These are phyloP conservation scores for Chrysanthemum makinoi DNA, from an alignment of 129 eudicot species.

Conservation along the genomic window DNA sequence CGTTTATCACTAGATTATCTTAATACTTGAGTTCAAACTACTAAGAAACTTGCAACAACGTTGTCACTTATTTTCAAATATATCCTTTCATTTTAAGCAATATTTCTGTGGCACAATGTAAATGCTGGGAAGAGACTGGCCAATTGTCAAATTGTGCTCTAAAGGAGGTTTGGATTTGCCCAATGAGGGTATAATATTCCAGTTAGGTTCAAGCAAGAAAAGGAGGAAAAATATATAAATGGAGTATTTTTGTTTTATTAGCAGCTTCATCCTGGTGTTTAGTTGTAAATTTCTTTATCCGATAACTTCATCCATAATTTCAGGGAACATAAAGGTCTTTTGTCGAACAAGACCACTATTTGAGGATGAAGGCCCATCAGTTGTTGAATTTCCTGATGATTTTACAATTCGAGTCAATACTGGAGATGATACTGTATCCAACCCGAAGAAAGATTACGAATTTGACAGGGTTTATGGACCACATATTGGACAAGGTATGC, in stretches of 20 bases:
- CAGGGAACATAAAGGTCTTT: constrained; percentile 91
- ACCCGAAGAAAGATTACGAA: constrained; percentile 94
- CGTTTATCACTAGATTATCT: too few species aligned
- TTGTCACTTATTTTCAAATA: too few species aligned
- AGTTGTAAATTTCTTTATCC: not conserved
- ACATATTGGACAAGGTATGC: constrained; percentile 94
- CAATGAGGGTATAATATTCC: not conserved
- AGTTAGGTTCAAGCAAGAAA: constrained; percentile 1
- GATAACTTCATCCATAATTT: constrained; percentile 19
- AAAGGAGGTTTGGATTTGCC: constrained; percentile 7
- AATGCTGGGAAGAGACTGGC: not conserved
- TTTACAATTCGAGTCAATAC: constrained; percentile 71
- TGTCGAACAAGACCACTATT: constrained; percentile 93
- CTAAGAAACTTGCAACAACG: too few species aligned
- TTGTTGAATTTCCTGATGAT: constrained; percentile 93
- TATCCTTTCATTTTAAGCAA: not conserved
- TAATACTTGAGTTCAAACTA: too few species aligned
- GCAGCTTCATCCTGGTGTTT: constrained; percentile 14
- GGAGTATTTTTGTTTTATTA: not conserved
- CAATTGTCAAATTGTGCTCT: constrained; percentile 9
- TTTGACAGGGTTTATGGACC: constrained; percentile 98
- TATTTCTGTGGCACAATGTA: not conserved
- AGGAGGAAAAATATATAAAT: not conserved
- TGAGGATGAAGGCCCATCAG: constrained; percentile 90
- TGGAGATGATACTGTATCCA: constrained; percentile 72